Base-by-base conservation (phyloP, 2,329 filamentous ascomycete species). In the Alternaria triticina region DNA sequence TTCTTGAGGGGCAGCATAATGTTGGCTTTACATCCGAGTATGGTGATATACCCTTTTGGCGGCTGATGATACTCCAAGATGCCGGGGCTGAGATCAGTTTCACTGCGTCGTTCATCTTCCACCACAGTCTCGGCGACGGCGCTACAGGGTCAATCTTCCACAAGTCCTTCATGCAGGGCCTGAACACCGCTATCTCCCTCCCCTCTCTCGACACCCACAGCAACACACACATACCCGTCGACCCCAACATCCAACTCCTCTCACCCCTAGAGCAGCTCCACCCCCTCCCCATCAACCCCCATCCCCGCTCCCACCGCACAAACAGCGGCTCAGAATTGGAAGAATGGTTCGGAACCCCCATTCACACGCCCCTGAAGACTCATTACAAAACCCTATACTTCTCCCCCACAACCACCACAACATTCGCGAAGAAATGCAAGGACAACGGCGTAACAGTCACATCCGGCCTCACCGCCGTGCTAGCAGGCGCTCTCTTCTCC, bases 41-140 rank as follows among this genome's bases (percentile, higher is more conserved):
- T 17, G 66, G 64, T 2, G 40, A 23, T 3, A 15, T 67, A 22
- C 79, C 82, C 0, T 79, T 79, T 61, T 85, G 83, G 83, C 77
- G 82, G 45, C 66, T 84, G 5, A 66, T 77, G 13, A 66, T 84
- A 33, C 61, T 84, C 61, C 62, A 5, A 59, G 30, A 59, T 11
- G n/a, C 28, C 23, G 56, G 33, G 36, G 9, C 17, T 2, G 33
- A 47, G 4, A 67, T 15, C 33, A 66, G 68, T 1, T 84, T 84
- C 57, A 83, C 81, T 0, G 81, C 78, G 1, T 75, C 70, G 6
- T 84, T 83, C 65, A 76, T 84, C 11, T 83, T 76, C 61, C 82
- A 85, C 55, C 83, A 85, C 70, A 78, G 78, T 5, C 74, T 84
- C 55, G 81, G 79, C 4, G 83, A 85, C 67, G 82, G 82, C 2